phyloP scores from a whole-genome alignment of 1,139 yeast species.

The Hemisphaericaspora xylofermentans region DNA sequence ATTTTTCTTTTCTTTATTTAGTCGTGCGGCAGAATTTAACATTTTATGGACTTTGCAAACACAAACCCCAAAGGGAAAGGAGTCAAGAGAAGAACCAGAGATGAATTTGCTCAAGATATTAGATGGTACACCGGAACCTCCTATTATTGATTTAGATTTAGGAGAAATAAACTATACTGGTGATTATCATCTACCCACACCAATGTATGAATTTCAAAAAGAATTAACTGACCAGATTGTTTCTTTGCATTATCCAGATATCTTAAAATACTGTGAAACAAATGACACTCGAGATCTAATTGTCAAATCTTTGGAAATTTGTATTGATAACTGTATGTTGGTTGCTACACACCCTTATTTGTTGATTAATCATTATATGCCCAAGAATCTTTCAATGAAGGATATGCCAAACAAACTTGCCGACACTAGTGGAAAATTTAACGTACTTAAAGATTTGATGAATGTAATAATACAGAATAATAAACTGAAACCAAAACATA shows the following conservation, averaged over 20 bases:
- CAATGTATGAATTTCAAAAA: constrained; percentile 85
- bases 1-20: neutral
- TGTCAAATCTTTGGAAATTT: constrained; percentile 65
- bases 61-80: neutral
- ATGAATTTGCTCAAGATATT: constrained; percentile 79
- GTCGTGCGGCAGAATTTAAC: neutral
- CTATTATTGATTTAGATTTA: constrained; percentile 56
- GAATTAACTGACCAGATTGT: constrained; percentile 92
- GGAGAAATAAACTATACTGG: constrained; percentile 47
- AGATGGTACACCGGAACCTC: constrained; percentile 85
- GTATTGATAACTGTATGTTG: constrained; percentile 71
- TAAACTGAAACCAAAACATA: constrained; percentile 40
- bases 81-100: neutral
- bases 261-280: constrained; percentile 81
- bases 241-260: constrained; percentile 86
- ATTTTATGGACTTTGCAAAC: neutral
- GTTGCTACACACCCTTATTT: constrained; percentile 89
- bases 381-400: constrained; percentile 72
- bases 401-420: constrained; percentile 76
- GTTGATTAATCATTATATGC: constrained; percentile 81
- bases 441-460: constrained; percentile 60
- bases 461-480: constrained; percentile 36
- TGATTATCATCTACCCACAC: constrained; percentile 80
- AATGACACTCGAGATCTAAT: constrained; percentile 56
- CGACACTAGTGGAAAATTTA: constrained; percentile 85